Evolutionary conservation across 371 early-diverging fungal genomes (phyloP), one percentile per base, ranked within the genome.

Genomic region (Mucor indicus): DNA sequence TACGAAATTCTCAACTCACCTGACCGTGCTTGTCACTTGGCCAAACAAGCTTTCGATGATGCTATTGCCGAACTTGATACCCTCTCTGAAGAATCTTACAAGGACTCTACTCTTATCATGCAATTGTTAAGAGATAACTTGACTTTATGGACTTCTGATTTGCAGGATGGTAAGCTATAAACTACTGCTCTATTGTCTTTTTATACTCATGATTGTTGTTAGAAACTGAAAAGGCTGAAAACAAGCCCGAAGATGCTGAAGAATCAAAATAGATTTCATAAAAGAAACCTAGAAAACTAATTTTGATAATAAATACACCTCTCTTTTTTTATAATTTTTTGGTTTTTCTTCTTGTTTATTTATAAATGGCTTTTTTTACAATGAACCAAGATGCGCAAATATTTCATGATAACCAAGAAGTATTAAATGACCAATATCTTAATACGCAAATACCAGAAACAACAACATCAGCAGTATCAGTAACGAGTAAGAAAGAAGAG

Each of bases 101-200:
- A 33, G 35, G 35, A 33, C n/a, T 33, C 35, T 13, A 33, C 35
- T 33, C 65, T 95, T 53, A 99, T 99, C 80, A 99, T 99, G 99
- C 99, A 99, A 81, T 84, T 99, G 47, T 82, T 99, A 57, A 85
- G 99, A 67, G 99, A 99, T 76, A 99, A 99, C 85, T 77, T 99
- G 62, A 98, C 99, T 38, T 86, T 99, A 60, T 99, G 99, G 99
- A 96, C 98, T 39, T 90, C 94, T 27, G 97, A 96, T 63, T 84
- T 95, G 67, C 94, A 93, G 74, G 96, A 94, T 11, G 72, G 70
- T 60, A 57, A 50, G 35, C 15, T 33, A n/a, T n/a, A n/a, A n/a
- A n/a, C n/a, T n/a, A n/a, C n/a, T n/a, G n/a, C n/a, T n/a, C n/a
- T n/a, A n/a, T n/a, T n/a, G n/a, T n/a, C n/a, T n/a, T n/a, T n/a